phyloP scores from a whole-genome alignment of 176 grass and related monocot genomes.

The Metroxylon sagu region DNA sequence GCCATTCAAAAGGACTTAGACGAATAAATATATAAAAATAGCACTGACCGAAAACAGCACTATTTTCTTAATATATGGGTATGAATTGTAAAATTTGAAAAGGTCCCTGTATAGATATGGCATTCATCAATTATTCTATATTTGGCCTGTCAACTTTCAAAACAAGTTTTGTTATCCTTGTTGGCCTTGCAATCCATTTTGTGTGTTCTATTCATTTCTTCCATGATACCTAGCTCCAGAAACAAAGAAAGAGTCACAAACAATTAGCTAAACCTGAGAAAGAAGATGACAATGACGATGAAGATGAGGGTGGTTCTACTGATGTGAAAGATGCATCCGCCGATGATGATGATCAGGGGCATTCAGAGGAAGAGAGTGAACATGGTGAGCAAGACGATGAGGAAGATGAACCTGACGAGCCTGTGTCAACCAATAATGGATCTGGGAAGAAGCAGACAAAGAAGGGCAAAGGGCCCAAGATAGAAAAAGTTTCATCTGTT shows the following conservation, averaged over 20 bases:
- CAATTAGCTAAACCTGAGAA: slow-evolving; percentile 46
- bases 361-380: slow-evolving; percentile 33
- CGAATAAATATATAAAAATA: too few relatives aligned
- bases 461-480: slow-evolving; percentile 29
- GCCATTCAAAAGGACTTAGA: too few relatives aligned
- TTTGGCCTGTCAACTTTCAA: too few relatives aligned
- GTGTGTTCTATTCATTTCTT: too few relatives aligned
- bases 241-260: slow-evolving; percentile 40
- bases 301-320: slow-evolving; percentile 39
- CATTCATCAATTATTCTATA: too few relatives aligned
- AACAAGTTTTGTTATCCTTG: too few relatives aligned
- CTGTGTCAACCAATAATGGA: slow-evolving; percentile 31
- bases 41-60: too few relatives aligned
- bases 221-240: slow-evolving; percentile 15
- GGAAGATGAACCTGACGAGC: slow-evolving; percentile 27
- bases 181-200: too few relatives aligned
- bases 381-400: slow-evolving; percentile 50
- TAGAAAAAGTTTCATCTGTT: slow-evolving; percentile 31
- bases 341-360: slow-evolving; percentile 44
- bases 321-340: slow-evolving; percentile 51
- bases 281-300: slow-evolving; percentile 26
- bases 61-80: too few relatives aligned
- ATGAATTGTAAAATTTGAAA: too few relatives aligned
- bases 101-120: too few relatives aligned
- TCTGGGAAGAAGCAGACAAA: slow-evolving; percentile 30